phyloP scores from a whole-genome alignment of 2,329 filamentous ascomycete species.

The Colletotrichum nymphaeae region DNA sequence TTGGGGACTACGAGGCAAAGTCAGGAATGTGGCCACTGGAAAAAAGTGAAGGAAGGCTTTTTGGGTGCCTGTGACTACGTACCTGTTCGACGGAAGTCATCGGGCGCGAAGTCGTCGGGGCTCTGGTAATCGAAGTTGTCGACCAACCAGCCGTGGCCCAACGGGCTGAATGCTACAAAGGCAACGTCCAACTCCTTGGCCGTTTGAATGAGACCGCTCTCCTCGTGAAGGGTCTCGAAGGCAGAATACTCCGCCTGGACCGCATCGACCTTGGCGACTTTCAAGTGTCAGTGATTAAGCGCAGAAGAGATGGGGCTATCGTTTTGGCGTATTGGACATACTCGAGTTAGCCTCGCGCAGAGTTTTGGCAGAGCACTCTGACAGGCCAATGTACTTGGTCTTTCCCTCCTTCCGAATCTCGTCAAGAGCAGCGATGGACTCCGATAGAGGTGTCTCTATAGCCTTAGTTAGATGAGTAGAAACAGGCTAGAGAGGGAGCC shows the following conservation, averaged over 20 bases:
- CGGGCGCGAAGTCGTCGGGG: conserved; percentile 56
- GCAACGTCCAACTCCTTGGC: conserved; percentile 53
- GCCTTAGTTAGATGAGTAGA: background rate
- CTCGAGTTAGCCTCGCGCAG: conserved; percentile 57
- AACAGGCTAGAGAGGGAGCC: conserved; percentile 18
- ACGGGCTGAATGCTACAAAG: conserved; percentile 57
- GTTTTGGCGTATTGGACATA: conserved; percentile 35
- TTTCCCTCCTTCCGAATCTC: conserved; percentile 57
- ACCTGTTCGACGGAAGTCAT: conserved; percentile 54
- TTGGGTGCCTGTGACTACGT: conserved; percentile 27
- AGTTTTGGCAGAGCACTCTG: conserved; percentile 57
- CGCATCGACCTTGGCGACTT: conserved; percentile 59
- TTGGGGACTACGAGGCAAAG: conserved; percentile 40
- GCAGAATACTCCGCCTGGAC: conserved; percentile 57
- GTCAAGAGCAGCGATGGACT: conserved; percentile 59
- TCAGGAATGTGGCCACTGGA: background rate
- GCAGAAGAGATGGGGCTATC: background rate
- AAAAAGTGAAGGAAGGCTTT: too few relatives aligned
- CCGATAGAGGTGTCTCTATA: conserved; percentile 54
- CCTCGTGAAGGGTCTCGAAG: conserved; percentile 39
- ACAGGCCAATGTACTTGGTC: conserved; percentile 60
- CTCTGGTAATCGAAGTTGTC: conserved; percentile 54
- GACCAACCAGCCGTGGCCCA: conserved; percentile 59
- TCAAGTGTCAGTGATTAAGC: background rate
- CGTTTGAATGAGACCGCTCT: conserved; percentile 50